A percentile compares a stretch with the other conserved stretches of the same genome.
Conservation (phyloP, 176 grass and related monocot genomes). For the Oryza glumipatula region DNA sequence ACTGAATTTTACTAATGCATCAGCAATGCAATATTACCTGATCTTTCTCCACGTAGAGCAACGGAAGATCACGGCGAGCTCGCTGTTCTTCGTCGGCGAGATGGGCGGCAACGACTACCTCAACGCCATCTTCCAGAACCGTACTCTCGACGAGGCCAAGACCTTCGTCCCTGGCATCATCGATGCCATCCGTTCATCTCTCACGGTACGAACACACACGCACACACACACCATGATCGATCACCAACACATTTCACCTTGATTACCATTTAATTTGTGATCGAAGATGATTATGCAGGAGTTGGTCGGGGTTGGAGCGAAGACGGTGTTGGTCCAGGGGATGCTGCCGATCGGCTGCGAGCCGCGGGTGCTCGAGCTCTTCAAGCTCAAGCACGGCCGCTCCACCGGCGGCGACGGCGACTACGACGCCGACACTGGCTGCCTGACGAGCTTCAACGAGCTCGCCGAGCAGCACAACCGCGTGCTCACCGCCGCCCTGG, state of each 20-base stretch:
- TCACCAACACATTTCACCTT: not conserved
- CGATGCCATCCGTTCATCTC: slow-evolving; percentile 39
- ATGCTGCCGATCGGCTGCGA: slow-evolving; percentile 52
- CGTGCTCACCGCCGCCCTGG: slow-evolving; percentile 12
- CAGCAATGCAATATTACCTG: too few species aligned
- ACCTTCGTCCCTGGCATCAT: slow-evolving; percentile 56
- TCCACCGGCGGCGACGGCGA: not conserved
- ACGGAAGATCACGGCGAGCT: slow-evolving; percentile 6
- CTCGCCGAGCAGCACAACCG: slow-evolving; percentile 52
- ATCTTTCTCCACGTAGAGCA: not conserved
- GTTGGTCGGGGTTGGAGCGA: slow-evolving; percentile 46
- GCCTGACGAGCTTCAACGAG: slow-evolving; percentile 48
- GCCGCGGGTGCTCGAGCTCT: slow-evolving; percentile 19
- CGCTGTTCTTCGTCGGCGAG: slow-evolving; percentile 55
- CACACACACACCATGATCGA: not conserved
- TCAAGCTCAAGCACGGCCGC: slow-evolving; percentile 20
- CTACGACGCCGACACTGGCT: slow-evolving; percentile 40
- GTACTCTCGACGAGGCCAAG: slow-evolving; percentile 30
- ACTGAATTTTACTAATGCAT: too few species aligned
- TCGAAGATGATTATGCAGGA: not conserved
- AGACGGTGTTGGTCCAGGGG: slow-evolving; percentile 31
- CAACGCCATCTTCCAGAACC: slow-evolving; percentile 44
- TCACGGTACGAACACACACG: not conserved
- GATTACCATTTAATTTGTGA: not conserved
- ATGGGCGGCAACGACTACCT: slow-evolving; percentile 84